Percentiles rank a stretch among this genome's conserved stretches.
phyloP scores from a whole-genome alignment of 2,329 filamentous ascomycete genomes.

The Exophiala xenobiotica region DNA sequence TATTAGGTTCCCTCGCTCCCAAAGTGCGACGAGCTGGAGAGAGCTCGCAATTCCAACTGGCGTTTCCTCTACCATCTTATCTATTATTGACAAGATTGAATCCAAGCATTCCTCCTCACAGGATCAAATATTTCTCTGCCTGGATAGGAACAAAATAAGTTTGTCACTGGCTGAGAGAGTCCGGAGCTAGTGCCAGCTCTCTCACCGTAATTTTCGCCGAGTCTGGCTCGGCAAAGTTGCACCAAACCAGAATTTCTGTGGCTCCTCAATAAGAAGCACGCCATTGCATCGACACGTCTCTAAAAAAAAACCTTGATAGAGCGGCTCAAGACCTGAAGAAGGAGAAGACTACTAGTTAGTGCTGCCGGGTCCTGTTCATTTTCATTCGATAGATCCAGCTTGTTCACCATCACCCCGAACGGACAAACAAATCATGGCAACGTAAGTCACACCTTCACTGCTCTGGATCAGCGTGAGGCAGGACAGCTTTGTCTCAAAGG shows the following conservation, averaged over 20 bases:
- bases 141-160: too few species aligned
- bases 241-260: not conserved
- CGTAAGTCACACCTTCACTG: constrained; percentile 31
- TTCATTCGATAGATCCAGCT: constrained; percentile 2
- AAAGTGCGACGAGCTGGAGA: too few species aligned
- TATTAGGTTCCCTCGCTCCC: too few species aligned
- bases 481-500: too few species aligned
- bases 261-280: not conserved
- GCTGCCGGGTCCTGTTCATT: not conserved
- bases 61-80: too few species aligned
- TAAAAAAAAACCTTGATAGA: not conserved
- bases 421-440: constrained; percentile 34
- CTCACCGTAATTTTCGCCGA: constrained; percentile 11
- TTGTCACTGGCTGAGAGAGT: too few species aligned
- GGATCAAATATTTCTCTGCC: too few species aligned
- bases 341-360: not conserved
- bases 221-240: not conserved
- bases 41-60: too few species aligned
- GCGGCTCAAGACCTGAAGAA: not conserved
- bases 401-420: constrained; percentile 6
- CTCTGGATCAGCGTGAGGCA: too few species aligned
- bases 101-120: too few species aligned
- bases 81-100: too few species aligned
- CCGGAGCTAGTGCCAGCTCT: too few species aligned
- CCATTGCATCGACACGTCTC: not conserved